phyloP scores from a whole-genome alignment of 257 asterid genomes.

The Salvia rosmarinus region DNA sequence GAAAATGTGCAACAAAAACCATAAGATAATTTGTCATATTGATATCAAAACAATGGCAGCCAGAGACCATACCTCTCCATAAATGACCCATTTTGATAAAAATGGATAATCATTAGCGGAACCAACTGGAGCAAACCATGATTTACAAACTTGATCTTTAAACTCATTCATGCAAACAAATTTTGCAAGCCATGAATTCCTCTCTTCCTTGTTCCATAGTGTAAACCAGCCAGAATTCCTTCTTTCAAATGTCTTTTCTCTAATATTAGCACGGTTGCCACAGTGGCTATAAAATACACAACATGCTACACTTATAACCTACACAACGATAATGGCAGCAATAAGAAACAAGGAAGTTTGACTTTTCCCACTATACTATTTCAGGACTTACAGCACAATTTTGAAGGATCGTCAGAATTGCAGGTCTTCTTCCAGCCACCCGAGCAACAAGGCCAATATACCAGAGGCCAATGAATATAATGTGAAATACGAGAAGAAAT shows the following conservation, averaged over 20 bases:
- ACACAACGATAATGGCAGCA: slow-evolving; percentile 52
- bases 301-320: slow-evolving; percentile 99
- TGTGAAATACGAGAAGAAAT: slow-evolving; percentile 90
- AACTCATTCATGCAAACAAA: slow-evolving; percentile 81
- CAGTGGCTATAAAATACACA: slow-evolving; percentile 99
- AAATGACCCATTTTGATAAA: slow-evolving; percentile 91
- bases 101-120: slow-evolving; percentile 96
- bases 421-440: slow-evolving; percentile 95
- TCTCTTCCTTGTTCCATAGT: slow-evolving; percentile 79
- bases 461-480: slow-evolving; percentile 91
- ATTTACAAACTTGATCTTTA: slow-evolving; percentile 86
- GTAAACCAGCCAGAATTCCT: slow-evolving; percentile 73
- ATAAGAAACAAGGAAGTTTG: slow-evolving; percentile 46
- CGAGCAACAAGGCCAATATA: slow-evolving; percentile 96
- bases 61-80: slow-evolving; percentile 81
- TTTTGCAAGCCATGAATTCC: slow-evolving; percentile 83
- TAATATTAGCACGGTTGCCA: slow-evolving; percentile 86
- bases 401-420: slow-evolving; percentile 78
- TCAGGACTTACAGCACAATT: slow-evolving; percentile 84
- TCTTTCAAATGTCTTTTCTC: slow-evolving; percentile 68
- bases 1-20: slow-evolving; percentile 43
- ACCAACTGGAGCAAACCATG: slow-evolving; percentile 99
- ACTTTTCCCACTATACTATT: slow-evolving; percentile 33
- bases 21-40: slow-evolving; percentile 34
- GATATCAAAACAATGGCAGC: slow-evolving; percentile 20